Percentiles rank a stretch among this genome's conserved stretches.
phyloP scores from a whole-genome alignment of 2,329 filamentous ascomycete genomes.

The Penicillium sp. region DNA sequence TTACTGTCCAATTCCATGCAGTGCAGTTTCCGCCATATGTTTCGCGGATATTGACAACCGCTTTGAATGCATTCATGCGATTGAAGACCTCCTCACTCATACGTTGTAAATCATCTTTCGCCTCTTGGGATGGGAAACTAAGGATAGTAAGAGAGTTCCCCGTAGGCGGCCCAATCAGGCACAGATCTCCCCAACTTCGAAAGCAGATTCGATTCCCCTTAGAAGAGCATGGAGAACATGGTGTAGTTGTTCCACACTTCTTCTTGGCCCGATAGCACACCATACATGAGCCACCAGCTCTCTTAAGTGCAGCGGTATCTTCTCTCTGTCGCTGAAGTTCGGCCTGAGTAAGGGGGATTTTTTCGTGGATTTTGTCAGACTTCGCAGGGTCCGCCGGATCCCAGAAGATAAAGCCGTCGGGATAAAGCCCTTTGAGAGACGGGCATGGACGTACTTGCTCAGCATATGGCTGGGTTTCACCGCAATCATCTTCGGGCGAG shows the following conservation, averaged over 20 bases:
- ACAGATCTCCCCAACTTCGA: slow-evolving; percentile 18
- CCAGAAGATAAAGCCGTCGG: slow-evolving; percentile 9
- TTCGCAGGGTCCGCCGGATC: slow-evolving; percentile 14
- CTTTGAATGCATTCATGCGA: not conserved
- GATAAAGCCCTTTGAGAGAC: too few species aligned
- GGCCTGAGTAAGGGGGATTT: slow-evolving; percentile 4
- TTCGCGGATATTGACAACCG: slow-evolving; percentile 14
- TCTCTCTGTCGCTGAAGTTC: slow-evolving; percentile 18
- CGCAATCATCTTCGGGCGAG: not conserved
- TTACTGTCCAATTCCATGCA: slow-evolving; percentile 12
- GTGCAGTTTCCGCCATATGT: slow-evolving; percentile 1
- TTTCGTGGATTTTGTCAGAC: slow-evolving; percentile 6
- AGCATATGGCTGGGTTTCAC: not conserved
- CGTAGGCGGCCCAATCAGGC: slow-evolving; percentile 7
- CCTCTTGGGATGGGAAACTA: slow-evolving; percentile 1
- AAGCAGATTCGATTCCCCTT: slow-evolving; percentile 20
- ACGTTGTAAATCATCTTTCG: not conserved
- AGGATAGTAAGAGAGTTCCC: not conserved
- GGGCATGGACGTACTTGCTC: not conserved
- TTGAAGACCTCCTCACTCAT: slow-evolving; percentile 7
- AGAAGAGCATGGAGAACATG: slow-evolving; percentile 22
- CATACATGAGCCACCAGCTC: slow-evolving; percentile 29
- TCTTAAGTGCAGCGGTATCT: slow-evolving; percentile 19
- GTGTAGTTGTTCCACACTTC: slow-evolving; percentile 18
- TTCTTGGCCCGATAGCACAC: slow-evolving; percentile 31